These are phyloP conservation scores for Ambrosiella beaveri DNA, from an alignment of 2,329 filamentous ascomycete species.

Conservation along the genomic window DNA sequence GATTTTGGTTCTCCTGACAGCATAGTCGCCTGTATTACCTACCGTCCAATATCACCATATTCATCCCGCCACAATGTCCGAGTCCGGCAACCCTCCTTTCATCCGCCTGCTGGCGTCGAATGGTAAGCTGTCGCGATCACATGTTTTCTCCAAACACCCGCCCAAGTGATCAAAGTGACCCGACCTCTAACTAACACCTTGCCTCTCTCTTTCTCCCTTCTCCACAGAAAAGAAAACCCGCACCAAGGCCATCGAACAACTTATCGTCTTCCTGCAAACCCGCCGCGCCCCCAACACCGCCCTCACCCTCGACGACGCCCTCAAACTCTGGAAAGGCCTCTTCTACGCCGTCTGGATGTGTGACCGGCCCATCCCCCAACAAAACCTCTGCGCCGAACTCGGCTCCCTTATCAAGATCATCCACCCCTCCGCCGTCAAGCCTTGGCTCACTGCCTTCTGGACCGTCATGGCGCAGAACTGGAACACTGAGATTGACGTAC, in stretches of 20 bases:
- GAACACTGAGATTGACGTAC: constrained; percentile 52
- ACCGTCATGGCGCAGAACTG: constrained; percentile 52
- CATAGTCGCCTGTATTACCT: neutral
- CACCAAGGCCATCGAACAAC: constrained; percentile 57
- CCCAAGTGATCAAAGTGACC: neutral
- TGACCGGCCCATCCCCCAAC: constrained; percentile 75
- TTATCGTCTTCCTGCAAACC: constrained; percentile 59
- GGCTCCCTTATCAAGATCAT: constrained; percentile 35
- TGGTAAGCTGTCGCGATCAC: constrained; percentile 34
- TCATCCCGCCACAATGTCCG: neutral
- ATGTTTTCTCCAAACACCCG: neutral
- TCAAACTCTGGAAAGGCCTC: constrained; percentile 88
- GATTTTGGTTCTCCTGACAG: too few relatives aligned
- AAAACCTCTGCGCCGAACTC: constrained; percentile 63
- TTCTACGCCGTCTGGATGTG: constrained; percentile 93
- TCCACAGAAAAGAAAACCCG: constrained; percentile 58
- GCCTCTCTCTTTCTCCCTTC: constrained; percentile 5
- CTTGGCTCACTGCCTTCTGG: constrained; percentile 40
- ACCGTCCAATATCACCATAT: neutral
- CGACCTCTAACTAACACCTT: neutral
- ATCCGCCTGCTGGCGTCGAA: constrained; percentile 72
- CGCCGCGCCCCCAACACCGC: constrained; percentile 17
- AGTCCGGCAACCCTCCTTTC: constrained; percentile 45
- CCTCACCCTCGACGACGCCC: constrained; percentile 51
- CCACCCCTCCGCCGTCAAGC: constrained; percentile 32